Conservation (phyloP, 768 basidiomycete species). For the Bullera alba region DNA sequence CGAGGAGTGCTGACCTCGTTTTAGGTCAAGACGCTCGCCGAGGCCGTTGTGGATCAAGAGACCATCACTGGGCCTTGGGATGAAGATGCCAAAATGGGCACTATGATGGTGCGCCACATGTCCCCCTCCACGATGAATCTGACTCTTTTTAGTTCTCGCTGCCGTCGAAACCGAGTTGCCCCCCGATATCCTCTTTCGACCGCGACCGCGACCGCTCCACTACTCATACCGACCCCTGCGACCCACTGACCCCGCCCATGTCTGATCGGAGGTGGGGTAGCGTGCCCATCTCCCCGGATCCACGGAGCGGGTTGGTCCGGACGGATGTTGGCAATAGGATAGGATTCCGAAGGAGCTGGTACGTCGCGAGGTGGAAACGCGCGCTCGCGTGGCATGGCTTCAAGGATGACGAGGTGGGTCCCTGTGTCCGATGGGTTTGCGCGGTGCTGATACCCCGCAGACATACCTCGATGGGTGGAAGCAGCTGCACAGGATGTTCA, state of each 20-base stretch:
- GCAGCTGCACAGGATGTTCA: too few relatives aligned
- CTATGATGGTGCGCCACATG: slow-evolving; percentile 16
- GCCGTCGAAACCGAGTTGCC: neutral
- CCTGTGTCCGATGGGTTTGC: too few relatives aligned
- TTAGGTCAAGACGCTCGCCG: slow-evolving; percentile 25
- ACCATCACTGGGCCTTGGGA: slow-evolving; percentile 8
- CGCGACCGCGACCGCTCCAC: too few relatives aligned
- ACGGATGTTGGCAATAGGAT: slow-evolving; percentile 14
- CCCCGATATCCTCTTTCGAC: slow-evolving; percentile 1
- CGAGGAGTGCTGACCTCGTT: neutral
- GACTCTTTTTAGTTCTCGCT: neutral
- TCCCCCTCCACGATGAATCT: neutral
- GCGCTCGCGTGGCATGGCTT: slow-evolving; percentile 28
- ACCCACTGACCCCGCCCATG: neutral
- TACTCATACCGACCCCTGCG: neutral
- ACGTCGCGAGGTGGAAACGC: slow-evolving; percentile 8
- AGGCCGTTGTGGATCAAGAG: slow-evolving; percentile 10
- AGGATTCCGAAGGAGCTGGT: slow-evolving; percentile 13
- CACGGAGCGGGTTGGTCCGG: slow-evolving; percentile 22
- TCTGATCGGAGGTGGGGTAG: slow-evolving; percentile 2
- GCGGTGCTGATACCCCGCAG: too few relatives aligned
- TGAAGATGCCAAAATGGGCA: slow-evolving; percentile 27
- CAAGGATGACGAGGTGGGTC: slow-evolving; percentile 23
- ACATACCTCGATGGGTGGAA: too few relatives aligned
- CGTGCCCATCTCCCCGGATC: slow-evolving; percentile 15